Percentiles rank a stretch among this genome's conserved stretches.
Evolutionary conservation across 148 eudicot genomes (phyloP).

Genomic region (Vaccinium corymbosum): DNA sequence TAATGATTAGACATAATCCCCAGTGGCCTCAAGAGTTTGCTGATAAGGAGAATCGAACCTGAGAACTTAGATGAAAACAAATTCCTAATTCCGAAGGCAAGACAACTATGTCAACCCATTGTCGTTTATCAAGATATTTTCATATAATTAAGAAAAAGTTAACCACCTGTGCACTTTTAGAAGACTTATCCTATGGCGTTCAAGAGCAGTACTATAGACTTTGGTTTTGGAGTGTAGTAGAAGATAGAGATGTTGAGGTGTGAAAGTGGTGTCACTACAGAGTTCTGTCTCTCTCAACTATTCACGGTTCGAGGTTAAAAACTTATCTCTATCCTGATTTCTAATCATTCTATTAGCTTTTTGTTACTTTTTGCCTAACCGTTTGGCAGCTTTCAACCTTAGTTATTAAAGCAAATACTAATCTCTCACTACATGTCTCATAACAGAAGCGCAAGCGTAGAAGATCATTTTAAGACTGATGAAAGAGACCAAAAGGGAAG

Average conservation of each 20-base stretch:
- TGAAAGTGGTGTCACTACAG: not conserved
- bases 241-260: not conserved
- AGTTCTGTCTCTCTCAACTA: not conserved
- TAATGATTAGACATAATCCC: too few relatives aligned
- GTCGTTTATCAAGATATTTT: not conserved
- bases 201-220: constrained; percentile 15
- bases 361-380: constrained; percentile 21
- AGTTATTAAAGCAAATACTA: not conserved
- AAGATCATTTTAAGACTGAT: not conserved
- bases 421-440: not conserved
- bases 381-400: constrained; percentile 17
- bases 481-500: not conserved
- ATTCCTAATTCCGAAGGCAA: too few relatives aligned
- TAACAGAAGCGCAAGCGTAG: constrained; percentile 1
- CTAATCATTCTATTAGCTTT: not conserved
- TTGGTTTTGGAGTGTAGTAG: not conserved
- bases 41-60: too few relatives aligned
- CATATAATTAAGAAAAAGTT: too few relatives aligned
- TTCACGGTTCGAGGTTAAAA: not conserved
- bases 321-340: constrained; percentile 10
- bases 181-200: not conserved
- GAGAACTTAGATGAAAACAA: too few relatives aligned
- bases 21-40: too few relatives aligned
- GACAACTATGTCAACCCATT: too few relatives aligned
- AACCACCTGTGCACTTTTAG: not conserved